Evolutionary conservation across 2,329 filamentous ascomycete species (phyloP).

Genomic region (Grosmannia serpens): DNA sequence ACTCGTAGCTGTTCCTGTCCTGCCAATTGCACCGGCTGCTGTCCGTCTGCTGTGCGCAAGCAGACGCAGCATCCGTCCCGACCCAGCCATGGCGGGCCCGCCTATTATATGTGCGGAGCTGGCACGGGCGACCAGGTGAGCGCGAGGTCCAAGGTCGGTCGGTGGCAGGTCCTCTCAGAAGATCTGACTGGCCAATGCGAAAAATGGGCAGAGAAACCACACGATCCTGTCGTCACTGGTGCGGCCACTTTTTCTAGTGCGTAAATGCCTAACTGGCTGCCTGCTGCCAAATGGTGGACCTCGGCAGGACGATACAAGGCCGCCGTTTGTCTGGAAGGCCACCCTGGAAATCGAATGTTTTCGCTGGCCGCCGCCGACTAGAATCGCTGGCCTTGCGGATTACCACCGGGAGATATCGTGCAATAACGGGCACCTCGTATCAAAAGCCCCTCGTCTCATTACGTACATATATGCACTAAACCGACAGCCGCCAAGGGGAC

Average conservation of each 20-base stretch:
- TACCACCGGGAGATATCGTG: too few species aligned
- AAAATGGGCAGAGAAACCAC: conserved; percentile 12
- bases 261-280: neutral
- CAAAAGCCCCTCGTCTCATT: too few species aligned
- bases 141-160: neutral
- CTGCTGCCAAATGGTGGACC: neutral
- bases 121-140: neutral
- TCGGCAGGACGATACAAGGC: neutral
- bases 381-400: neutral
- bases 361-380: neutral
- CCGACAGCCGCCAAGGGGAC: too few species aligned
- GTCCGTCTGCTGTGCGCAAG: conserved; percentile 14
- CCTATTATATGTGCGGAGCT: neutral
- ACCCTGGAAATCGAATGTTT: neutral
- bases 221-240: conserved; percentile 11
- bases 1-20: neutral
- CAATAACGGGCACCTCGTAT: too few species aligned
- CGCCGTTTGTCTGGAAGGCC: neutral
- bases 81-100: conserved; percentile 3
- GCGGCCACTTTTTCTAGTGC: conserved; percentile 7
- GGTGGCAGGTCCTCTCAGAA: neutral
- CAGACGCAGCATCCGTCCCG: conserved; percentile 9
- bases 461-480: too few species aligned
- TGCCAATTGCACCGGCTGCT: neutral
- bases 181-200: conserved; percentile 1